Conservation (phyloP, 176 grass and related monocot species). For the Cenchrus purpureus region DNA sequence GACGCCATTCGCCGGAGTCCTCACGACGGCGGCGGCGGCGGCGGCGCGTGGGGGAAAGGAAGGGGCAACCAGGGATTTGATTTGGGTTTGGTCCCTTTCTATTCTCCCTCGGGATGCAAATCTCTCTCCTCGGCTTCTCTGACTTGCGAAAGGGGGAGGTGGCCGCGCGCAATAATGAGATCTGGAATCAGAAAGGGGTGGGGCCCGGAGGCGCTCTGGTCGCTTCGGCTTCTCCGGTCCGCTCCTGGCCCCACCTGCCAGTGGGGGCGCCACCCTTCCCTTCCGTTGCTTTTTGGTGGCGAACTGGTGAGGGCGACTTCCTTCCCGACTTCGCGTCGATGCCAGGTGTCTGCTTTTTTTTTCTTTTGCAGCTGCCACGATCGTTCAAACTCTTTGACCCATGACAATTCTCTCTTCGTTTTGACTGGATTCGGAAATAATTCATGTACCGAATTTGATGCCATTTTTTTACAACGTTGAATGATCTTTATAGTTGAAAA, state of each 20-base stretch:
- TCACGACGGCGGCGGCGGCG: background rate
- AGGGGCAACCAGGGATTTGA: background rate
- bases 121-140: background rate
- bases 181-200: background rate
- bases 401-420: background rate
- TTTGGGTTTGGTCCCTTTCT: conserved; percentile 3
- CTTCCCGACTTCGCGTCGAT: background rate
- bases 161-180: background rate
- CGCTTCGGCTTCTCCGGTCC: background rate
- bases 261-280: background rate
- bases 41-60: conserved; percentile 11
- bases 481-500: no score
- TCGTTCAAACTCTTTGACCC: background rate
- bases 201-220: background rate
- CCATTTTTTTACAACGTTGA: no score
- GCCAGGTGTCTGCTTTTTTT: background rate
- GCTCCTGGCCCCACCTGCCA: background rate
- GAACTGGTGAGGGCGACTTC: no score
- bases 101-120: background rate
- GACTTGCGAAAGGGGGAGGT: background rate
- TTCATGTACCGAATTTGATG: background rate
- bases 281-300: background rate
- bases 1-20: conserved; percentile 68
- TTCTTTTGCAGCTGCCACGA: background rate
- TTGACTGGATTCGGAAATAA: no score